These are phyloP conservation scores for Bipolaris sorokiniana DNA, from an alignment of 2,329 filamentous ascomycete species.

Conservation along the genomic window DNA sequence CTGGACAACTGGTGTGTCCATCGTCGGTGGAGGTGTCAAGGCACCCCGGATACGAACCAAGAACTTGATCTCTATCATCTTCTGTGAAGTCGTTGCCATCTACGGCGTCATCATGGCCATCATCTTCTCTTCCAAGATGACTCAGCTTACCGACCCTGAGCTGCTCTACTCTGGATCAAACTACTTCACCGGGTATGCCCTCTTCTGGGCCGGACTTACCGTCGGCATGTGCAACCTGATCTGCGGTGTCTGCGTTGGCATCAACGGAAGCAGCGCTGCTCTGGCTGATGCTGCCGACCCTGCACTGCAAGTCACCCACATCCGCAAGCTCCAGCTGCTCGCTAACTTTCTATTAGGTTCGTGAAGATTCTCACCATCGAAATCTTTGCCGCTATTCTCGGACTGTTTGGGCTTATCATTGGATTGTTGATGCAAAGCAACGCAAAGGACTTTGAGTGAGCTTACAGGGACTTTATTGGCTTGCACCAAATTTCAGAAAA, in stretches of 20 bases:
- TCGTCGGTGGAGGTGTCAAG: slow-evolving; percentile 94
- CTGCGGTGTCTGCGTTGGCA: slow-evolving; percentile 94
- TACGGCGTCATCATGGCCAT: slow-evolving; percentile 99
- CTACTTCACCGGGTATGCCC: slow-evolving; percentile 91
- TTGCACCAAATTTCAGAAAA: background rate
- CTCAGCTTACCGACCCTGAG: slow-evolving; percentile 68
- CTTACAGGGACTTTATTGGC: background rate
- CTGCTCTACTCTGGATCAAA: slow-evolving; percentile 75
- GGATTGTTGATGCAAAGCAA: slow-evolving; percentile 87
- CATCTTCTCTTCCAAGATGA: slow-evolving; percentile 90
- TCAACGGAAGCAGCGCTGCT: slow-evolving; percentile 96
- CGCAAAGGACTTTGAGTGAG: slow-evolving; percentile 71
- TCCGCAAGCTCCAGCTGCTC: background rate
- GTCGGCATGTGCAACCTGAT: slow-evolving; percentile 96
- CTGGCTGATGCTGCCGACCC: slow-evolving; percentile 94
- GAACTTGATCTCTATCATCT: slow-evolving; percentile 99
- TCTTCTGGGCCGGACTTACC: slow-evolving; percentile 95
- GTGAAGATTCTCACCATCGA: slow-evolving; percentile 99
- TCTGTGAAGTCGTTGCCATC: slow-evolving; percentile 99
- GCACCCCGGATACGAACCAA: slow-evolving; percentile 98
- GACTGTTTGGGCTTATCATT: slow-evolving; percentile 94
- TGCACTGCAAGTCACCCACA: slow-evolving; percentile 70
- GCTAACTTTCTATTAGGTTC: slow-evolving; percentile 65
- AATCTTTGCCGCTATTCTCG: slow-evolving; percentile 97
- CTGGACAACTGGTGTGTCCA: slow-evolving; percentile 97